These are phyloP conservation scores for Mycena rosella DNA, from an alignment of 768 basidiomycete species.

Conservation along the genomic window DNA sequence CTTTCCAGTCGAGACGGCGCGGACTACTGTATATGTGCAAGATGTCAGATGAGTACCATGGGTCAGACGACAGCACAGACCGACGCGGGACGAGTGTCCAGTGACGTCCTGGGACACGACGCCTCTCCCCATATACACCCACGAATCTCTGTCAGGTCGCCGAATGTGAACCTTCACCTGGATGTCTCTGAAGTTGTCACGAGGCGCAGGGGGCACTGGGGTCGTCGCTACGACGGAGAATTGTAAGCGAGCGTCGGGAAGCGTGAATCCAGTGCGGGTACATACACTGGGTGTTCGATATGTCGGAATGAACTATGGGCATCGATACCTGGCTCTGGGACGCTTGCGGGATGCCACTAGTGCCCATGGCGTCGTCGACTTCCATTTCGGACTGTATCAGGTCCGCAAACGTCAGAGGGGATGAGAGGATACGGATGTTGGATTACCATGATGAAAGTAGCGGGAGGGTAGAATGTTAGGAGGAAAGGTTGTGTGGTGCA, in stretches of 20 bases:
- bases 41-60: conserved; percentile 22
- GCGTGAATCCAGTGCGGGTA: neutral
- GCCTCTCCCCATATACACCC: conserved; percentile 86
- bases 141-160: conserved; percentile 81
- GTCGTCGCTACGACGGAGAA: conserved; percentile 21
- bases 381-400: conserved; percentile 50
- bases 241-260: conserved; percentile 5
- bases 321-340: conserved; percentile 30
- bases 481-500: neutral
- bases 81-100: conserved; percentile 85
- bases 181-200: conserved; percentile 79
- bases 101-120: conserved; percentile 79
- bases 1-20: conserved; percentile 75
- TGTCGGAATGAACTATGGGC: conserved; percentile 37
- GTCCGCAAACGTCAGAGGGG: neutral
- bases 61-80: conserved; percentile 56
- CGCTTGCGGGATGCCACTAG: conserved; percentile 34
- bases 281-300: conserved; percentile 36
- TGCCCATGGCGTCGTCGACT: conserved; percentile 51
- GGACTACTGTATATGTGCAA: conserved; percentile 61
- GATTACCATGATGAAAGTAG: conserved; percentile 24
- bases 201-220: conserved; percentile 46
- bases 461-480: neutral
- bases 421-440: neutral
- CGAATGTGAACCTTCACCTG: conserved; percentile 90